These are phyloP conservation scores for Trichoderma breve DNA, from an alignment of 2,329 filamentous ascomycete genomes.

Conservation along the genomic window DNA sequence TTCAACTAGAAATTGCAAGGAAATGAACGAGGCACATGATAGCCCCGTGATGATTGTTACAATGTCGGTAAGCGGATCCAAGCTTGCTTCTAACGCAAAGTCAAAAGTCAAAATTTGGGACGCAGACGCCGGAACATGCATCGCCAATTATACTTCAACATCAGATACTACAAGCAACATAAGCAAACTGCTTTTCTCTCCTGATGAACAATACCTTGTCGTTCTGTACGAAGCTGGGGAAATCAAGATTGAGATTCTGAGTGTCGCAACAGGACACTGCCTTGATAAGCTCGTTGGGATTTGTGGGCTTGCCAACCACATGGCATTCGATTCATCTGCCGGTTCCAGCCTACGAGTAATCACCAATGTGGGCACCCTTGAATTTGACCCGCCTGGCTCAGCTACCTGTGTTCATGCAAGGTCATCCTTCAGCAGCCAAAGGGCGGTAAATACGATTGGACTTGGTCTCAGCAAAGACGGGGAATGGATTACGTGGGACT, in stretches of 20 bases:
- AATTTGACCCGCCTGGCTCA: background rate
- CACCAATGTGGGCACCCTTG: conserved; percentile 13
- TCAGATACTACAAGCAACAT: background rate
- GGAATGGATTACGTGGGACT: conserved; percentile 8
- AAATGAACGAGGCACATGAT: background rate
- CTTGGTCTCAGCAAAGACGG: conserved; percentile 1
- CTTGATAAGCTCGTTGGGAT: background rate
- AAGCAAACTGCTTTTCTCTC: conserved; percentile 2
- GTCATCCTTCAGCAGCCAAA: background rate
- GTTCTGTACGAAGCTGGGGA: background rate
- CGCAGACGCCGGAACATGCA: background rate
- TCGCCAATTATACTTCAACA: background rate
- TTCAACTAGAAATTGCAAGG: background rate
- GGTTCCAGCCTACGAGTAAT: background rate
- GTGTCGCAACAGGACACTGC: background rate
- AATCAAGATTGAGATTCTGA: background rate
- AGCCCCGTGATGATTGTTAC: background rate
- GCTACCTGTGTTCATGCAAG: background rate
- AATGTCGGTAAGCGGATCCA: background rate
- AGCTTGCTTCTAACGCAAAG: background rate
- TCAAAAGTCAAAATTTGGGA: background rate
- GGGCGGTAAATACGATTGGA: background rate
- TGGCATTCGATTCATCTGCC: background rate
- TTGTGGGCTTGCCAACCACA: background rate
- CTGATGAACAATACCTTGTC: background rate